Conservation (phyloP, 306 rosid genomes). For the Morella rubra region DNA sequence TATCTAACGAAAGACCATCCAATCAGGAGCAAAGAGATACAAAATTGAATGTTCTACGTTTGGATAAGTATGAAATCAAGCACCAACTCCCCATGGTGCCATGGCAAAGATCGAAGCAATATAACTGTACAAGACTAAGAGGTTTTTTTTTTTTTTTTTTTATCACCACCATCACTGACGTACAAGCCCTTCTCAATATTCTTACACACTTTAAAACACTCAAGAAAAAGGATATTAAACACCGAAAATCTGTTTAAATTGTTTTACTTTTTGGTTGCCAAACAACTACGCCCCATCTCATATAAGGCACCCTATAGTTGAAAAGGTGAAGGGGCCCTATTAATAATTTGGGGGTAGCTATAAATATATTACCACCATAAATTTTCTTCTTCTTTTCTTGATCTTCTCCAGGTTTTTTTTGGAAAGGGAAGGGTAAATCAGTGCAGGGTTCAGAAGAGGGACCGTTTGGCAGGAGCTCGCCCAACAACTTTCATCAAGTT, state of each 20-base stretch:
- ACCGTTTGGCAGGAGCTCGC: constrained; percentile 79
- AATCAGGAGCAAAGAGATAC: background rate
- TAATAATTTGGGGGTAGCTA: constrained; percentile 25
- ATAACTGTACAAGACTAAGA: constrained; percentile 26
- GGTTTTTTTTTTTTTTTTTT: background rate
- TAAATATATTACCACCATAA: background rate
- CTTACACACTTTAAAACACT: constrained; percentile 37
- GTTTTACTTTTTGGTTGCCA: constrained; percentile 23
- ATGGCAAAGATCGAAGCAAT: constrained; percentile 5
- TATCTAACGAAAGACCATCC: background rate
- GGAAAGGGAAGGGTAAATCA: constrained; percentile 1
- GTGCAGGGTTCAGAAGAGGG: constrained; percentile 54
- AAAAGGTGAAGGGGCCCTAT: constrained; percentile 36
- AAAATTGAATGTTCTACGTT: background rate
- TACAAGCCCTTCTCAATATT: constrained; percentile 14
- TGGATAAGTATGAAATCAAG: background rate
- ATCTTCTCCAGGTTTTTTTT: background rate
- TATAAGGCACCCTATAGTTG: constrained; percentile 29
- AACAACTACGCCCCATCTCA: constrained; percentile 23
- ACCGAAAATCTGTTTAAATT: constrained; percentile 27
- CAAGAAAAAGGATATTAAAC: constrained; percentile 15
- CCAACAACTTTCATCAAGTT: constrained; percentile 91
- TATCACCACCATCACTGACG: constrained; percentile 22
- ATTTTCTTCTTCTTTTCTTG: constrained; percentile 1
- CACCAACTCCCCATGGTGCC: constrained; percentile 4